Evolutionary conservation across 805 yeast genomes (phyloP).

Genomic region (Nakazawaea siamensis): DNA sequence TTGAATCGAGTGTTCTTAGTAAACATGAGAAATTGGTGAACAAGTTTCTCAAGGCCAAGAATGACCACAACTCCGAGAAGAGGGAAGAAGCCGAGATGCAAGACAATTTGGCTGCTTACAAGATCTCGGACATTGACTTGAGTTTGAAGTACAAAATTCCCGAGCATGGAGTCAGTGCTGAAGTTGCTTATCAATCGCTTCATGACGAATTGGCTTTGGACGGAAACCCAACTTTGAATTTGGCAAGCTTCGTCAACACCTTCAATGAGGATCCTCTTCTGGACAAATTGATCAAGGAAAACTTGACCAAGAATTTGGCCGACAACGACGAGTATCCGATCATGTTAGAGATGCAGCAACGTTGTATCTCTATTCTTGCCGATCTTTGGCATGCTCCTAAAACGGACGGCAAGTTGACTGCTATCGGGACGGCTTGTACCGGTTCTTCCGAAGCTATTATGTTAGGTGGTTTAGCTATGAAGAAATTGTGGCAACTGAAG

Average conservation of each 20-base stretch:
- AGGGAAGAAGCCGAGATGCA: not conserved
- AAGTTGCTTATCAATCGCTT: conserved; percentile 52
- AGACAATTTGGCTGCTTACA: conserved; percentile 16
- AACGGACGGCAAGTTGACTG: conserved; percentile 17
- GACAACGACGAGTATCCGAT: conserved; percentile 94
- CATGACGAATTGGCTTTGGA: conserved; percentile 73
- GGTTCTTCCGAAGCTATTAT: conserved; percentile 93
- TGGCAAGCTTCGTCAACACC: conserved; percentile 89
- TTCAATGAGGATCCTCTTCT: conserved; percentile 42
- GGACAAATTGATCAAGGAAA: conserved; percentile 50
- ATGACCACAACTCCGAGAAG: conserved; percentile 5
- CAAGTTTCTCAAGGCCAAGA: conserved; percentile 13
- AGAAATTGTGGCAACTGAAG: conserved; percentile 76
- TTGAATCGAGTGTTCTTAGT: conserved; percentile 27
- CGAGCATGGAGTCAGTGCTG: conserved; percentile 40
- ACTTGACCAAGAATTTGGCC: conserved; percentile 80
- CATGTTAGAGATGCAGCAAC: conserved; percentile 64
- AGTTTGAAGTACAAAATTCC: conserved; percentile 55
- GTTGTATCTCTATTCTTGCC: conserved; percentile 76
- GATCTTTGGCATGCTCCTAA: conserved; percentile 73
- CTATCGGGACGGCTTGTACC: conserved; percentile 86
- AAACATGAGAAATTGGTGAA: conserved; percentile 22
- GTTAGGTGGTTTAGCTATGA: conserved; percentile 90
- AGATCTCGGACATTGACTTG: conserved; percentile 21
- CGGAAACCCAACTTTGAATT: conserved; percentile 75